These are phyloP conservation scores for Lodderomyces orthopsilosis DNA, from an alignment of 1,139 yeast species.

Conservation along the genomic window DNA sequence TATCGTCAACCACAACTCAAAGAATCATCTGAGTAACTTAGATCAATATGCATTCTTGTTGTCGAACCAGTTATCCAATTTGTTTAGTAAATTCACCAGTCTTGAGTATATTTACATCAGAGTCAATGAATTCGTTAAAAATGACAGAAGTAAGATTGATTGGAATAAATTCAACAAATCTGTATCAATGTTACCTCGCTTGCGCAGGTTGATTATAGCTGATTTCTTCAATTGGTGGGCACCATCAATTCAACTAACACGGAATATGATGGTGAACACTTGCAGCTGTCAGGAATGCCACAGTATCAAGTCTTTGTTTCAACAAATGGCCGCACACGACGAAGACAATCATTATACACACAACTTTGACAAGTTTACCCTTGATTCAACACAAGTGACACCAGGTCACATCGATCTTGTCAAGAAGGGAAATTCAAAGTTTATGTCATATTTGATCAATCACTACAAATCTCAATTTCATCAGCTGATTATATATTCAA, in stretches of 20 bases:
- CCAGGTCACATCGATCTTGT: slow-evolving; percentile 4
- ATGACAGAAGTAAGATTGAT: slow-evolving; percentile 9
- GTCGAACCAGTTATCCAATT: slow-evolving; percentile 8
- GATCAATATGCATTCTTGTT: slow-evolving; percentile 12
- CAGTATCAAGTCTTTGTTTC: slow-evolving; percentile 7
- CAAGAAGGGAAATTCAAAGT: slow-evolving; percentile 11
- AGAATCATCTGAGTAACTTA: slow-evolving; percentile 11
- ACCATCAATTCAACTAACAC: slow-evolving; percentile 10
- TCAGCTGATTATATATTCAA: slow-evolving; percentile 12
- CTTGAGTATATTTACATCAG: slow-evolving; percentile 8
- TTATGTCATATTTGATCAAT: slow-evolving; percentile 11
- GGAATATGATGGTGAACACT: slow-evolving; percentile 10
- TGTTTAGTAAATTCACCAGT: slow-evolving; percentile 11
- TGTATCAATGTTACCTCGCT: slow-evolving; percentile 3
- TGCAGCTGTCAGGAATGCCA: slow-evolving; percentile 13
- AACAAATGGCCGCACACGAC: slow-evolving; percentile 13
- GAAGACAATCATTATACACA: slow-evolving; percentile 14
- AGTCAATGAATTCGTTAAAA: slow-evolving; percentile 7
- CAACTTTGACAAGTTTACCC: slow-evolving; percentile 10
- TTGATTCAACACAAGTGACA: background rate
- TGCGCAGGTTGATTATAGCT: slow-evolving; percentile 9
- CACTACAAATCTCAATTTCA: slow-evolving; percentile 13
- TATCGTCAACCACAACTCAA: slow-evolving; percentile 14
- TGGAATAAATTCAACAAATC: slow-evolving; percentile 9
- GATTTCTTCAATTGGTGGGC: slow-evolving; percentile 17